These are phyloP conservation scores for Plasmodium yoelii DNA, from an alignment of 169 alveolate genomes.

Conservation along the genomic window DNA sequence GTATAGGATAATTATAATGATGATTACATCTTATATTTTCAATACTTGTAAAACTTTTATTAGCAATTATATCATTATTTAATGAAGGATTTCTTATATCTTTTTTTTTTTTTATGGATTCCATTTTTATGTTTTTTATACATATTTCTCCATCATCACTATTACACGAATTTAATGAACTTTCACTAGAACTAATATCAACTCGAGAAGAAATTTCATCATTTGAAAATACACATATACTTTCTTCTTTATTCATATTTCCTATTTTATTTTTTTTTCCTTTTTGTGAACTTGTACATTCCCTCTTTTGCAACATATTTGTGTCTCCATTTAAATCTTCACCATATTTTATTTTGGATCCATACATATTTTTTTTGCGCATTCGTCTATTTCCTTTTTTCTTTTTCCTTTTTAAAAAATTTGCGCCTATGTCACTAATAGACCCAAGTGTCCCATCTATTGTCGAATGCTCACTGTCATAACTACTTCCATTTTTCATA, in stretches of 20 bases:
- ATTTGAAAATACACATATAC: conserved; percentile 22
- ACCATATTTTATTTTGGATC: not conserved
- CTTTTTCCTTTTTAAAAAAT: not conserved
- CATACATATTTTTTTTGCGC: not conserved
- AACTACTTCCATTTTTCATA: conserved; percentile 69
- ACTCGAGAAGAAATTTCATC: not conserved
- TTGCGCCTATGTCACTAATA: not conserved
- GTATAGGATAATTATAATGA: conserved; percentile 86
- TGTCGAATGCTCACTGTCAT: conserved; percentile 61
- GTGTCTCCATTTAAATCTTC: not conserved
- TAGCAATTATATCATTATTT: conserved; percentile 21
- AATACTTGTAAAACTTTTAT: conserved; percentile 61
- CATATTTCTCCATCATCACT: conserved; percentile 34
- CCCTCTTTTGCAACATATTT: not conserved
- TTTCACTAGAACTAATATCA: conserved; percentile 34
- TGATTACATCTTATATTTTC: conserved; percentile 85
- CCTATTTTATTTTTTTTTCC: not conserved
- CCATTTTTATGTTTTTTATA: conserved; percentile 30
- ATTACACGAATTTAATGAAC: conserved; percentile 11
- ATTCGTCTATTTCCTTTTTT: conserved; percentile 4
- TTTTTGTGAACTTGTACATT: not conserved
- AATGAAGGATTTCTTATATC: not conserved
- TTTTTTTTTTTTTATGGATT: conserved; percentile 1
- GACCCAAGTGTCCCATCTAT: conserved; percentile 52
- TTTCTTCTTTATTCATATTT: not conserved